These are phyloP conservation scores for Calycina herbarum DNA, from an alignment of 2,329 filamentous ascomycete genomes.

Conservation along the genomic window DNA sequence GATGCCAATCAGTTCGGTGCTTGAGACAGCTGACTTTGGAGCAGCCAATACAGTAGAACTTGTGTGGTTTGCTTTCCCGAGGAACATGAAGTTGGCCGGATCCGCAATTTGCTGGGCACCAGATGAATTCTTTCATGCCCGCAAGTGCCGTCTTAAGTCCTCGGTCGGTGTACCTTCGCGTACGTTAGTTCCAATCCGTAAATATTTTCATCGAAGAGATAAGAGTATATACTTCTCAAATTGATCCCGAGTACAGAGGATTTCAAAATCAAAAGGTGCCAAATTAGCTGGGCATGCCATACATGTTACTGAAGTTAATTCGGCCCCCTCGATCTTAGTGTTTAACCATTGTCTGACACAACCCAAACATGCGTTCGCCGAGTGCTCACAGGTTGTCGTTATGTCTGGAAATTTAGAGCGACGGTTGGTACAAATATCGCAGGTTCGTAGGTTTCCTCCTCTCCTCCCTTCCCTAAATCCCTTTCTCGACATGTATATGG, in stretches of 20 bases:
- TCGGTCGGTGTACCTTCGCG: neutral
- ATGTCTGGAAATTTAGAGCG: neutral
- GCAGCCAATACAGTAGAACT: neutral
- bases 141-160: neutral
- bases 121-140: neutral
- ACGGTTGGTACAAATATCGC: neutral
- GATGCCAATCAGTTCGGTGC: neutral
- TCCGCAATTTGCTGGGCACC: neutral
- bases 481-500: too few relatives aligned
- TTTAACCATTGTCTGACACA: neutral
- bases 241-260: neutral
- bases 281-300: neutral
- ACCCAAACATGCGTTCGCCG: neutral
- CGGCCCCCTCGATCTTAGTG: neutral
- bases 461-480: too few relatives aligned
- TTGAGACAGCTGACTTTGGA: neutral
- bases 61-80: neutral
- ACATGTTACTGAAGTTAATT: neutral
- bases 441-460: neutral
- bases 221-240: neutral
- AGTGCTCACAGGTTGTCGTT: neutral
- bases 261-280: neutral
- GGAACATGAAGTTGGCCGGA: neutral
- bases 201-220: neutral
- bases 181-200: neutral